These are phyloP conservation scores for Coemansia sp. DNA, from an alignment of 192 early-diverging fungal genomes.

Conservation along the genomic window DNA sequence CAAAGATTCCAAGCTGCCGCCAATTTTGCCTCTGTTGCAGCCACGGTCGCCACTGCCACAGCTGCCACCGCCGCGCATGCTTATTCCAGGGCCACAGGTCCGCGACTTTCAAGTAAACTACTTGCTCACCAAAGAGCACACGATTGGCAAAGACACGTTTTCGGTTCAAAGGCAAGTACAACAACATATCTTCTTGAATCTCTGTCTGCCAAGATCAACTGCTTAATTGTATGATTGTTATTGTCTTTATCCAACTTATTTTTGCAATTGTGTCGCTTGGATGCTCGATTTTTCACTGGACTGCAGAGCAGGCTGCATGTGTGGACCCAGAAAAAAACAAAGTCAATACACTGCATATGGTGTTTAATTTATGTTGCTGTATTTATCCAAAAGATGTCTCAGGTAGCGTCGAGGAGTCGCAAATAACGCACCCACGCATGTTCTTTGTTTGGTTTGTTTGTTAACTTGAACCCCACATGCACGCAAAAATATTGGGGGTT, in stretches of 20 bases:
- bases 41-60: conserved; percentile 6
- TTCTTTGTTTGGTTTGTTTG: not conserved
- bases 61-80: conserved; percentile 14
- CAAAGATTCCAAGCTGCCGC: not conserved
- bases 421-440: not conserved
- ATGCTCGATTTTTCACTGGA: too few species aligned
- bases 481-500: not conserved
- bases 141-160: not conserved
- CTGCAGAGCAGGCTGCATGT: not conserved
- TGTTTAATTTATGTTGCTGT: not conserved
- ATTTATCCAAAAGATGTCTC: not conserved
- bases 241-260: too few species aligned
- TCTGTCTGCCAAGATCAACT: too few species aligned
- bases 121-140: not conserved
- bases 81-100: not conserved
- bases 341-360: not conserved
- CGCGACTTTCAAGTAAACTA: not conserved
- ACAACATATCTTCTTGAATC: not conserved
- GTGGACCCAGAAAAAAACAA: not conserved
- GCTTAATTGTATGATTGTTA: too few species aligned
- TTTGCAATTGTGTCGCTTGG: too few species aligned
- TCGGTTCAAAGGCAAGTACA: conserved; percentile 6
- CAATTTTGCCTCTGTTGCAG: not conserved
- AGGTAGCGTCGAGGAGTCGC: not conserved
- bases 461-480: not conserved